Base-by-base conservation (phyloP, 1,284 basidiomycete species). In the Cryptococcus sp. region DNA sequence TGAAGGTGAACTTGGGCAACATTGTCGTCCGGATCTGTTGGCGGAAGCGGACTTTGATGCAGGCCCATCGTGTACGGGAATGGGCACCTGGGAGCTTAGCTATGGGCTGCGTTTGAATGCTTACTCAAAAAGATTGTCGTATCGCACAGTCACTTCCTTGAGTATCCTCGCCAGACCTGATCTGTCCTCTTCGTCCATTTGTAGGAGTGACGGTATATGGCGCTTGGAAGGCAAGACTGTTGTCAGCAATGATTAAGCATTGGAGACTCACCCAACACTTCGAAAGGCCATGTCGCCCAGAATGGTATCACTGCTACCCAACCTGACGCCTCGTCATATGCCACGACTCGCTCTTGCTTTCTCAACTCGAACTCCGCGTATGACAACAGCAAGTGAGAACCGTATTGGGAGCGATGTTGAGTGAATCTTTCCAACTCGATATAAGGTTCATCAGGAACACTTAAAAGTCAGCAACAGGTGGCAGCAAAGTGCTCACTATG, bases 31-130 rank as follows among this genome's bases (percentile, higher is more conserved):
- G 57, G 48, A n/a, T 52, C 10, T 3, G 42, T 13, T 2, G 59
- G 53, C 1, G 85, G 83, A 2, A 83, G 73, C 1, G 89, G 87
- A 3, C 82, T 81, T 73, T 89, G 93, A 73, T 88, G 91, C 43
- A 97, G 80, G 39, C 91, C 92, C 91, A 97, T 94, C n/a, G 88
- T 92, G 71, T 97, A 97, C 0, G 92, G 87, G 76, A 97, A 97
- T 0, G 89, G 88, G 68, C 87, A 78, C 48, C 76, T 70, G 62
- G 71, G n/a, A n/a, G 73, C 21, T 43, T 16, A 39, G 48, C 45
- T 1, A 16, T 31, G 11, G 23, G 45, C 23, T 10, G 9, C 25
- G 45, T 31, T 9, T 11, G 19, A 16, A 9, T 2, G 57, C 64
- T 59, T 42, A 88, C 11, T 76, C 78, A 74, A 90, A 89, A 24